Evolutionary conservation across 352 stramenopile species (phyloP), one percentile per base, ranked within the genome.

Genomic region (Globisporangium acanthophoron): DNA sequence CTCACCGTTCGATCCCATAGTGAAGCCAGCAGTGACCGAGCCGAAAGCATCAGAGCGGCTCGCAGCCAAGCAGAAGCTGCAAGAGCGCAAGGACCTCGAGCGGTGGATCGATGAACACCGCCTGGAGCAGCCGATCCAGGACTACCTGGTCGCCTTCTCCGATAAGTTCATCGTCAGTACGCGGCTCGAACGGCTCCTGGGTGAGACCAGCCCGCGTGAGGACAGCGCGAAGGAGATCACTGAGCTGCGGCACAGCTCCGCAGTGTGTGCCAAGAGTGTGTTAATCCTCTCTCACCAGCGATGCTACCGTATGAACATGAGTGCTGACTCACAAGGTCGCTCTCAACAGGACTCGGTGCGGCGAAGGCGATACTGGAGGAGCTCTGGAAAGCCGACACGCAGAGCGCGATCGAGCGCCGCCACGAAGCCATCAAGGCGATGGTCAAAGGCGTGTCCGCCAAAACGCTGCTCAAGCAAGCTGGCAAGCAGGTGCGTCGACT

Each of bases 201-300:
- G 52, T 7, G 43, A 37, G 21, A 29, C 40, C 13, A 55, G 44
- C 39, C 31, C 58, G 6, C 24, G 48, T 11, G 45, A 48, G 9
- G 65, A 71, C 11, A 49, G 59, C 15, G 59, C 76, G 29, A 57
- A 77, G 27, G 31, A 67, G 15, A 50, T 73, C 48, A 64, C 70
- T 5, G 61, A 77, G 16, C 48, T 85, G 47, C 66, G 75, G 3
- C 61, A 80, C 24, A 64, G 41, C 18, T 35, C 66, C 15, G 73
- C 73, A 4, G 65, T 85, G 16, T 69, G 54, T 37, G 55, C 60
- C 24, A 80, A 85, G 50, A 59, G 73, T 82, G 55, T n/a, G 66
- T 31, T n/a, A 3, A 15, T 7, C 9, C 5, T 31, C 44, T 49
- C 44, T 16, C 11, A 15, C 5, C 2, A 35, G 45, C 45, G n/a